Evolutionary conservation across 176 grass and related monocot species (phyloP), one percentile per base, ranked within the genome.

Genomic region (Tillandsia fasciculata): DNA sequence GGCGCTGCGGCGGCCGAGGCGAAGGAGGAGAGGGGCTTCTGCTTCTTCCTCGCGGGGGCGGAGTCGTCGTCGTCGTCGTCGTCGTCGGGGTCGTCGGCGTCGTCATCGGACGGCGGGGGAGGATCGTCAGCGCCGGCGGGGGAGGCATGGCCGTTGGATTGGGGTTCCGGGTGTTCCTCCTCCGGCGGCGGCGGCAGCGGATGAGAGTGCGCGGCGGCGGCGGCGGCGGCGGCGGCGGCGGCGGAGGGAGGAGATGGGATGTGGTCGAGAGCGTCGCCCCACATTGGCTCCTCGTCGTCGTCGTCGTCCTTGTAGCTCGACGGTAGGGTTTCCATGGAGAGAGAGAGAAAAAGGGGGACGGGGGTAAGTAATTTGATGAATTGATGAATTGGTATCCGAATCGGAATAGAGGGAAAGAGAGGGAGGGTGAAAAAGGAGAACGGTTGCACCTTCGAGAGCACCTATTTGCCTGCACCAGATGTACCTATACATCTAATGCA

Each of bases 21-120:
- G 33, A 74, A 74, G 48, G 72, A 65, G 58, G 72, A 74, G 56
- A 74, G 18, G 15, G 72, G 22, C 22, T 59, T 61, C 72, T 74
- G 72, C 72, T 74, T 74, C 48, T 74, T 74, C 47, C 72, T 42
- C 23, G 72, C 72, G 59, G 50, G 59, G 1, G 20, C 59, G 7
- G 63, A 54, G 48, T 65, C 72, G 57, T 64, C 72, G 22, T 47
- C 48, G 20, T 24, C 47, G 33, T 49, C 29, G 26, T 61, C 72
- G 72, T 64, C 72, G 1, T 49, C 59, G 7, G 63, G 57, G 59
- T 65, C 72, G 57, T 64, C 72, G 22, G 59, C 48, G 12, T 24
- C 47, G 33, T 49, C 29, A 15, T 61, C 56, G 12, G 56, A 61
- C 1, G n/a, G 56, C 13, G n/a, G 56, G 22, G 56, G 56, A 23